Evolutionary conservation across 768 basidiomycete species (phyloP).

Genomic region (Leccinum variicolor): DNA sequence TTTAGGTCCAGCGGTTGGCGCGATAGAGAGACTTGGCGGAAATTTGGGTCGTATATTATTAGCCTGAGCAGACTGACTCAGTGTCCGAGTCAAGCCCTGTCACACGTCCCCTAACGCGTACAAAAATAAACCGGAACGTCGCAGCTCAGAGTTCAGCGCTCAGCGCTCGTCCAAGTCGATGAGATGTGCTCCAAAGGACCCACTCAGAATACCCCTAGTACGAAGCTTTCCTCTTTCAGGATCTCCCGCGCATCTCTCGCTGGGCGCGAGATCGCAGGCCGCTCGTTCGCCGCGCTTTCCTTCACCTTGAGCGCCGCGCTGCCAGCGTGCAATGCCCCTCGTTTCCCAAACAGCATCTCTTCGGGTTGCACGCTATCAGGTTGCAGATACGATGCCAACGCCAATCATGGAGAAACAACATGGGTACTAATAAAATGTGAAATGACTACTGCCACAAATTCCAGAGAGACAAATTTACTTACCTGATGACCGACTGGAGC

Average conservation of each 20-base stretch:
- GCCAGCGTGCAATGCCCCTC: conserved; percentile 45
- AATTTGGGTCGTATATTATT: conserved; percentile 37
- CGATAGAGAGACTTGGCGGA: conserved; percentile 41
- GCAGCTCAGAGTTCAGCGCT: no score
- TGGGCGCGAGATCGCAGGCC: conserved; percentile 69
- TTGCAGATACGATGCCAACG: conserved; percentile 54
- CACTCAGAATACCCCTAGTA: conserved; percentile 23
- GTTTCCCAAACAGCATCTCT: conserved; percentile 58
- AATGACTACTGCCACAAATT: background rate
- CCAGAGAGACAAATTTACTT: conserved; percentile 8
- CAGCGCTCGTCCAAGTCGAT: no score
- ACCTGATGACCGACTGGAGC: conserved; percentile 68
- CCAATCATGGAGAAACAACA: conserved; percentile 60
- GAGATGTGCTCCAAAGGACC: background rate
- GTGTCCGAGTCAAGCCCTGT: background rate
- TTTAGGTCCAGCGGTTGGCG: conserved; percentile 21
- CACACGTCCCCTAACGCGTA: no score
- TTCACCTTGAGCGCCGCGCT: conserved; percentile 71
- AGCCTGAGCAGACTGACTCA: no score
- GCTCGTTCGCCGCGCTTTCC: conserved; percentile 66
- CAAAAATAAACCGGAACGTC: no score
- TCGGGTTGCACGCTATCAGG: conserved; percentile 35
- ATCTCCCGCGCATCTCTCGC: conserved; percentile 81
- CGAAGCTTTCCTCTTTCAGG: conserved; percentile 37
- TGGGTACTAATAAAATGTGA: conserved; percentile 42